Conservation (phyloP, 2,329 filamentous ascomycete species). For the Apiospora kogelbergensis region DNA sequence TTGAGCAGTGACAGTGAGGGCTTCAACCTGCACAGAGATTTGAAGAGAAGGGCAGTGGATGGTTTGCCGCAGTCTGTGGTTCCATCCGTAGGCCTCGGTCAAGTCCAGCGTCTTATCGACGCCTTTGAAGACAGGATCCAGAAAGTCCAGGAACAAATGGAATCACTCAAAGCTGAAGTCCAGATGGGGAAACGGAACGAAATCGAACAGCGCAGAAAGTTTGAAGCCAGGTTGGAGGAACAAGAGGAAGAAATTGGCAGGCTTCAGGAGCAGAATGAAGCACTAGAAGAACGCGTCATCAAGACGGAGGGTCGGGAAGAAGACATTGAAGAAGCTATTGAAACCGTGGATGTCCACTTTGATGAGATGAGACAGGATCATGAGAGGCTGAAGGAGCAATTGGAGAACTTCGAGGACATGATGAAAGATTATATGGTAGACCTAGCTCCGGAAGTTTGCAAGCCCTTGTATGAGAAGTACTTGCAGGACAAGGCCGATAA, state of each 20-base stretch:
- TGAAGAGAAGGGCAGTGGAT: background rate
- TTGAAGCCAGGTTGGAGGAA: background rate
- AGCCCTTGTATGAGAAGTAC: background rate
- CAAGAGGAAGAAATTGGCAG: background rate
- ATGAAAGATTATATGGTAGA: background rate
- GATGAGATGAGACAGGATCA: background rate
- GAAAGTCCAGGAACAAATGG: slow-evolving; percentile 5
- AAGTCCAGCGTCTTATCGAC: background rate
- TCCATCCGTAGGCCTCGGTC: background rate
- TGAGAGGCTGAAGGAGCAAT: background rate
- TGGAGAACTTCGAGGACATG: background rate
- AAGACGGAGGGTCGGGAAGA: background rate
- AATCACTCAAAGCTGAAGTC: background rate
- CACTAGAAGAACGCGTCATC: background rate
- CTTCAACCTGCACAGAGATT: background rate
- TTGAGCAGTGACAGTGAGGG: background rate
- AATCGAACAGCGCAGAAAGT: background rate
- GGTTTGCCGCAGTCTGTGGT: background rate
- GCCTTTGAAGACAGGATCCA: background rate
- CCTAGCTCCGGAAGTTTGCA: background rate
- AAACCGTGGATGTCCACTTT: background rate
- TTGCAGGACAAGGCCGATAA: background rate
- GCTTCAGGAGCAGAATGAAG: background rate
- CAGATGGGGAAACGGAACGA: background rate
- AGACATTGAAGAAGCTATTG: background rate